phyloP scores from a whole-genome alignment of 306 rosid genomes.

The Lotus japonicus region DNA sequence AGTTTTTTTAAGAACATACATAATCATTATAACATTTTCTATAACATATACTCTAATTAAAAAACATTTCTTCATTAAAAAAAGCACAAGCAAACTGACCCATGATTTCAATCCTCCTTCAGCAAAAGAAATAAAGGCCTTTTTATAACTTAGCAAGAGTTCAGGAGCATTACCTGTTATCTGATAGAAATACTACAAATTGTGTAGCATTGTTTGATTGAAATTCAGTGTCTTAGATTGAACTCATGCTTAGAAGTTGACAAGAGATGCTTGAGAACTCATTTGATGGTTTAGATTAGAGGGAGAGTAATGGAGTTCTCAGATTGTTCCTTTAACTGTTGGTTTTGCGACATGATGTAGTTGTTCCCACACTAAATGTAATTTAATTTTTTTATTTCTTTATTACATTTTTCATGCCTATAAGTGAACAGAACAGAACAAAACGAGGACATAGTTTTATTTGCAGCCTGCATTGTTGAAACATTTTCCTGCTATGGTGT shows the following conservation, averaged over 20 bases:
- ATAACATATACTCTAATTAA: too few relatives aligned
- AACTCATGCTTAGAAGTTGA: background rate
- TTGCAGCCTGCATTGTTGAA: background rate
- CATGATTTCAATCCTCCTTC: background rate
- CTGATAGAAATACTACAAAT: background rate
- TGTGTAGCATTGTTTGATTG: background rate
- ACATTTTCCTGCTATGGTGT: background rate
- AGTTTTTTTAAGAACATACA: too few relatives aligned
- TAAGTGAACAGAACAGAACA: background rate
- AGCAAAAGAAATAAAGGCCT: background rate
- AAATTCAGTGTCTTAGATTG: background rate
- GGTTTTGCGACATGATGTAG: background rate
- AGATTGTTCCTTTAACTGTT: background rate
- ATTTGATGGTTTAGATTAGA: background rate
- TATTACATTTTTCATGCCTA: background rate
- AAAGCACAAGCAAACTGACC: too few relatives aligned
- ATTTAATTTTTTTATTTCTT: background rate
- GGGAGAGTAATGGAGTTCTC: background rate
- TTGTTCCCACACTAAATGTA: background rate
- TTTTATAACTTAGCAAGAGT: background rate
- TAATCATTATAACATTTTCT: too few relatives aligned
- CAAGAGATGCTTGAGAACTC: background rate
- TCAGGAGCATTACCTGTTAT: background rate
- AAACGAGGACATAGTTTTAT: background rate
- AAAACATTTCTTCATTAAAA: too few relatives aligned